A percentile compares a stretch with the other conserved stretches of the same genome.
Conservation (phyloP, 2,329 filamentous ascomycete genomes). For the Orbilia quercus region DNA sequence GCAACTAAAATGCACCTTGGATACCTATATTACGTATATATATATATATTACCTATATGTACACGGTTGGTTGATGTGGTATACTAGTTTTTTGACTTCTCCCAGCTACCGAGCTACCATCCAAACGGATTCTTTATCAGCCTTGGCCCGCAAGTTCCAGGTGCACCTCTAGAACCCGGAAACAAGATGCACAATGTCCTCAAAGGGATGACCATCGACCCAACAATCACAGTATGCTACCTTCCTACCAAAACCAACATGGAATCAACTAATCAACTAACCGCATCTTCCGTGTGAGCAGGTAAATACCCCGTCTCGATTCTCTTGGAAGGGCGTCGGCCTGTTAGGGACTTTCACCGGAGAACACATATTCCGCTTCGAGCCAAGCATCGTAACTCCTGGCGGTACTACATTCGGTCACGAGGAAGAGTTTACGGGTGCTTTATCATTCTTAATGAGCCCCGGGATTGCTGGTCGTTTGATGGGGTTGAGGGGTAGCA, state of each 20-base stretch:
- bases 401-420: conserved; percentile 30
- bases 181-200: conserved; percentile 20
- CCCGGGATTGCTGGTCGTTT: not conserved
- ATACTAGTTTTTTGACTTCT: conserved; percentile 29
- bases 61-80: too few relatives aligned
- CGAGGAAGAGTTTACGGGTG: conserved; percentile 18
- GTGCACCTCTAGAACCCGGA: conserved; percentile 9
- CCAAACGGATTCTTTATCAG: conserved; percentile 23
- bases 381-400: conserved; percentile 17
- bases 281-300: not conserved
- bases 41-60: too few relatives aligned
- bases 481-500: conserved; percentile 11
- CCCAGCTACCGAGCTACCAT: conserved; percentile 25
- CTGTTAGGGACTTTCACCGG: conserved; percentile 20
- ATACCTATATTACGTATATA: too few relatives aligned
- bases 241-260: not conserved
- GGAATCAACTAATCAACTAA: not conserved
- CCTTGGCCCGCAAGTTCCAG: not conserved
- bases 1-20: too few relatives aligned
- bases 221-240: conserved; percentile 9
- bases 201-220: conserved; percentile 10
- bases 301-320: conserved; percentile 17
- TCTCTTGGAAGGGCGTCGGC: conserved; percentile 12
- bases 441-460: conserved; percentile 16
- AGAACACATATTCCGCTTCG: conserved; percentile 32